Conservation (phyloP, 1,139 yeast genomes). For the Torulaspora globosa region DNA sequence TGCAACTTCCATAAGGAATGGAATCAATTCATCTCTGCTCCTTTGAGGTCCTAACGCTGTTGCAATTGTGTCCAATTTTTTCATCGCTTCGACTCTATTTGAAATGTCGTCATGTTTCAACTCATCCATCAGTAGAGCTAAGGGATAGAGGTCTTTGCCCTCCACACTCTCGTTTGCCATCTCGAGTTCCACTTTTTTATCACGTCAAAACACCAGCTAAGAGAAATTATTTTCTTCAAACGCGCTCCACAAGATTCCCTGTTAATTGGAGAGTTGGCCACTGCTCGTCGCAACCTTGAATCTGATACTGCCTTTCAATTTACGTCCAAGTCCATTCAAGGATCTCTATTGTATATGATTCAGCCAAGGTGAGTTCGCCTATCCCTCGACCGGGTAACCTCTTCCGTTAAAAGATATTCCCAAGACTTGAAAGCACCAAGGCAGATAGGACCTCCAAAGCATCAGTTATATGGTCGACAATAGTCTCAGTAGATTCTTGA, state of each 20-base stretch:
- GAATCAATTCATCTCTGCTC: slow-evolving; percentile 82
- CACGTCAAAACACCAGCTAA: neutral
- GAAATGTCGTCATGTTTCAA: slow-evolving; percentile 92
- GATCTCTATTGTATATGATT: neutral
- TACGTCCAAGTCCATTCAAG: neutral
- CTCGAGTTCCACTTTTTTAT: neutral
- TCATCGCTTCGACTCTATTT: slow-evolving; percentile 92
- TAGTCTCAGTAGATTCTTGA: slow-evolving; percentile 11
- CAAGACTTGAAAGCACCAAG: neutral
- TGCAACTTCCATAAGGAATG: slow-evolving; percentile 85
- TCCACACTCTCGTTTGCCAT: slow-evolving; percentile 14
- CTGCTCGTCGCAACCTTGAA: neutral
- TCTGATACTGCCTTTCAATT: neutral
- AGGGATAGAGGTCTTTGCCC: slow-evolving; percentile 70
- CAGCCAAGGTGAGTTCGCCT: neutral
- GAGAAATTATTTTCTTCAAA: neutral
- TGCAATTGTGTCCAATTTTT: slow-evolving; percentile 88
- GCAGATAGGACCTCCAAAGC: neutral
- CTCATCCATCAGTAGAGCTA: slow-evolving; percentile 95
- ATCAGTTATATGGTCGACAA: slow-evolving; percentile 14
- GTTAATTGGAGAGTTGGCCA: neutral
- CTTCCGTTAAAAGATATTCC: slow-evolving; percentile 8
- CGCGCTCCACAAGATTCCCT: neutral
- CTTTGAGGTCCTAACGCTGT: slow-evolving; percentile 93
- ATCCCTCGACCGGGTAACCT: slow-evolving; percentile 14